Conservation (phyloP, 1,284 basidiomycete genomes). For the Taiwanofungus camphoratus region DNA sequence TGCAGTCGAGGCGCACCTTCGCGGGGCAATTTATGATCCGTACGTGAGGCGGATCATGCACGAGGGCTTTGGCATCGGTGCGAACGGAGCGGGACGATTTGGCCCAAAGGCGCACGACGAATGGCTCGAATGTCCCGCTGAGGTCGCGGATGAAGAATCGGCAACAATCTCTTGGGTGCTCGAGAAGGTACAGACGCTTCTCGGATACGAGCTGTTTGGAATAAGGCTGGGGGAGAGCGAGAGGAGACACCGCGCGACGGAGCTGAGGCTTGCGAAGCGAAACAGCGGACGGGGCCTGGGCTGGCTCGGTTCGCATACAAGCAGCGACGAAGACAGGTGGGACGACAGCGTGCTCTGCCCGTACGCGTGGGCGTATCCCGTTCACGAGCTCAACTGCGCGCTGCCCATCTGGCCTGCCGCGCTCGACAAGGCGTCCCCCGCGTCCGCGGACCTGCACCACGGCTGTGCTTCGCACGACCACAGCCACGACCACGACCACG, state of each 20-base stretch:
- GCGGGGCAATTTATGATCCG: slow-evolving; percentile 81
- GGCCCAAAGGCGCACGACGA: slow-evolving; percentile 43
- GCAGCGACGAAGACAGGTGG: slow-evolving; percentile 18
- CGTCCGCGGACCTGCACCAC: slow-evolving; percentile 25
- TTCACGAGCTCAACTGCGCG: slow-evolving; percentile 75
- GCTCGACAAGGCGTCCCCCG: slow-evolving; percentile 36
- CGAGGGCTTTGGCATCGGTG: slow-evolving; percentile 62
- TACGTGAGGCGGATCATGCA: slow-evolving; percentile 83
- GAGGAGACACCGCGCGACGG: too few species aligned
- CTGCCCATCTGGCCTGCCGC: slow-evolving; percentile 67
- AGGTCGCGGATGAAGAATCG: not conserved
- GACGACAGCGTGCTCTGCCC: slow-evolving; percentile 73
- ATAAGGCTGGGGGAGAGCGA: too few species aligned
- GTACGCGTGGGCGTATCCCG: slow-evolving; percentile 64
- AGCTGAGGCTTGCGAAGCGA: not conserved
- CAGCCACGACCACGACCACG: slow-evolving; percentile 1
- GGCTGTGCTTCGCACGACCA: slow-evolving; percentile 8
- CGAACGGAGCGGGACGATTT: slow-evolving; percentile 41
- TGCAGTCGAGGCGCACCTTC: slow-evolving; percentile 69
- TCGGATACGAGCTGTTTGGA: too few species aligned
- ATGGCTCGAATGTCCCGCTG: slow-evolving; percentile 66
- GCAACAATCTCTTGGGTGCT: slow-evolving; percentile 3
- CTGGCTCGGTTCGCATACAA: not conserved
- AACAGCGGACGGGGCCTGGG: not conserved
- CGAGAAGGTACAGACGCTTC: slow-evolving; percentile 12